These are phyloP conservation scores for Terana coerulea DNA, from an alignment of 768 basidiomycete species.

Conservation along the genomic window DNA sequence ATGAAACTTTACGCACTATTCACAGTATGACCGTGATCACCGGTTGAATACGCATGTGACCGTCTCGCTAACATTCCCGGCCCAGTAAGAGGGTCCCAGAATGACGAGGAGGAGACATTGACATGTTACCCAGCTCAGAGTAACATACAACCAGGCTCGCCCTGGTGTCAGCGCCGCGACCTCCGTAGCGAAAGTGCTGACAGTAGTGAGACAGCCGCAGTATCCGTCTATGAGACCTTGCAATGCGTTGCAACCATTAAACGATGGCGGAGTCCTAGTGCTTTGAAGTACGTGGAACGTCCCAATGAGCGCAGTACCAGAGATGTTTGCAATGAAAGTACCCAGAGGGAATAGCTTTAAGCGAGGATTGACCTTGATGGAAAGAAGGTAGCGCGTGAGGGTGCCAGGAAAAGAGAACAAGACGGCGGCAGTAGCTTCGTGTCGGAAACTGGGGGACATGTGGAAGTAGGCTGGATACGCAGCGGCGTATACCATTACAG, in stretches of 20 bases:
- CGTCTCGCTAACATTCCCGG: conserved; percentile 41
- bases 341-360: conserved; percentile 67
- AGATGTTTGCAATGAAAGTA: conserved; percentile 69
- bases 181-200: conserved; percentile 91
- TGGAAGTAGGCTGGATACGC: conserved; percentile 77
- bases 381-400: conserved; percentile 76
- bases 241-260: conserved; percentile 62
- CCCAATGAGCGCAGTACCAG: conserved; percentile 83
- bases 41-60: conserved; percentile 40
- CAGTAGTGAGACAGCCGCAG: conserved; percentile 91
- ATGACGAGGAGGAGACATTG: conserved; percentile 72
- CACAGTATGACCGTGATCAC: too few species aligned
- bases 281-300: conserved; percentile 70
- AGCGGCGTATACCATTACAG: conserved; percentile 68
- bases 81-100: conserved; percentile 63
- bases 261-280: conserved; percentile 38
- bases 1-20: too few species aligned
- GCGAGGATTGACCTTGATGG: conserved; percentile 65
- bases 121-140: conserved; percentile 62
- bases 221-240: conserved; percentile 89
- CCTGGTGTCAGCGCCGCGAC: conserved; percentile 50
- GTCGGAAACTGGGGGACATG: conserved; percentile 64
- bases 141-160: conserved; percentile 65
- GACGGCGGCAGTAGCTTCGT: conserved; percentile 80
- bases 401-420: conserved; percentile 89